Percentiles rank a stretch among this genome's conserved stretches.
These are phyloP conservation scores for Diplodia sapinea DNA, from an alignment of 2,329 filamentous ascomycete genomes.

Conservation along the genomic window DNA sequence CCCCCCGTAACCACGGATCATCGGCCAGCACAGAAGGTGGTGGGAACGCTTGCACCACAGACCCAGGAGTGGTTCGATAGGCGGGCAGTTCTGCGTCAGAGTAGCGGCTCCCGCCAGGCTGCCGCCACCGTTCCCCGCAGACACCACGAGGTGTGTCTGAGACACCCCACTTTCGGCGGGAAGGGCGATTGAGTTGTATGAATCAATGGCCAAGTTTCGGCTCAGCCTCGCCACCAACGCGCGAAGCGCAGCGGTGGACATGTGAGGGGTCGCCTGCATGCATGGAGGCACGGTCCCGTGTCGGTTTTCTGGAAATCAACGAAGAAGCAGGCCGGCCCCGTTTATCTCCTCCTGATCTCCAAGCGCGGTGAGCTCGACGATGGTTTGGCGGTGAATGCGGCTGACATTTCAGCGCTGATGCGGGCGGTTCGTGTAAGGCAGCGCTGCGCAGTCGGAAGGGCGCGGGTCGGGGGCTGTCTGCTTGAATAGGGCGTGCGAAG, in stretches of 20 bases:
- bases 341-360: constrained; percentile 25
- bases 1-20: constrained; percentile 6
- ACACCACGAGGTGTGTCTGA: constrained; percentile 11
- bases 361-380: constrained; percentile 22
- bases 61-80: constrained; percentile 15
- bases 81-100: constrained; percentile 3
- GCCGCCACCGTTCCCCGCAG: constrained; percentile 13
- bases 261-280: constrained; percentile 7
- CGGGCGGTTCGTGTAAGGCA: constrained; percentile 13
- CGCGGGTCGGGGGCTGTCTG: constrained; percentile 16
- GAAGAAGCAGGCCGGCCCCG: constrained; percentile 10
- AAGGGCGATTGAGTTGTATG: constrained; percentile 1
- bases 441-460: neutral
- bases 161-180: neutral
- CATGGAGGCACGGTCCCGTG: constrained; percentile 16
- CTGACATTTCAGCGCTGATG: neutral
- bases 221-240: constrained; percentile 9
- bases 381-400: constrained; percentile 16
- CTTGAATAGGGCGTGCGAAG: constrained; percentile 8
- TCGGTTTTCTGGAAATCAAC: constrained; percentile 16
- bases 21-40: constrained; percentile 24
- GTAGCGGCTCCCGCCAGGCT: constrained; percentile 1
- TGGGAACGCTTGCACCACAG: constrained; percentile 25
- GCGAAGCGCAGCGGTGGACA: constrained; percentile 16
- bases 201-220: constrained; percentile 3